phyloP scores from a whole-genome alignment of 805 yeast genomes.

The Clavispora carvajalis region DNA sequence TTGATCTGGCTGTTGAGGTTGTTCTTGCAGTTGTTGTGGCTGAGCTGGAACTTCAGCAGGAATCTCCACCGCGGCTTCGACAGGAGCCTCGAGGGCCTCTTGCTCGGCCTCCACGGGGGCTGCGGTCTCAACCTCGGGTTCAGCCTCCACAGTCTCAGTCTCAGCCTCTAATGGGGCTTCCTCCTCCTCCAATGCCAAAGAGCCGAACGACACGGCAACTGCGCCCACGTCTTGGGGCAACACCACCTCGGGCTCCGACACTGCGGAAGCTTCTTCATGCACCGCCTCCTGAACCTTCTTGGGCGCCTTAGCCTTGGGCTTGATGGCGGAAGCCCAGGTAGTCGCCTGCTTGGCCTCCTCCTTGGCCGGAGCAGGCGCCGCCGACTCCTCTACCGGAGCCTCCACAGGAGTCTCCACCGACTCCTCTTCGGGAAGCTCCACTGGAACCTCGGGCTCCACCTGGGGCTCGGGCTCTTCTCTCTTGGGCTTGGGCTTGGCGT shows the following conservation, averaged over 20 bases:
- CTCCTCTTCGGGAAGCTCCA: not conserved
- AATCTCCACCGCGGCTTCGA: not conserved
- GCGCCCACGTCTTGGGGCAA: conserved; percentile 49
- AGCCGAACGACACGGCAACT: conserved; percentile 62
- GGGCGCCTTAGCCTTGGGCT: conserved; percentile 32
- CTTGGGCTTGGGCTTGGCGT: conserved; percentile 27
- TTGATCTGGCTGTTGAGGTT: conserved; percentile 25
- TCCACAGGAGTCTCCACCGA: not conserved
- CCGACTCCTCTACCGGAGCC: not conserved
- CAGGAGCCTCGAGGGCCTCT: too few species aligned
- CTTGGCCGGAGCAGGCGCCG: not conserved
- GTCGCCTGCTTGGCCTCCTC: conserved; percentile 11
- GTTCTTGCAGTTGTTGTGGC: conserved; percentile 21
- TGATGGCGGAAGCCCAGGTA: conserved; percentile 69
- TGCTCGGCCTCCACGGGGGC: conserved; percentile 6
- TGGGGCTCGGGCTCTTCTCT: conserved; percentile 6
- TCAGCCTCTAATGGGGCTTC: conserved; percentile 5
- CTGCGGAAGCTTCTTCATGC: conserved; percentile 10
- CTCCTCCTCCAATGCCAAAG: conserved; percentile 46
- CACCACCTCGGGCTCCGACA: conserved; percentile 35
- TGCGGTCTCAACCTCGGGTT: conserved; percentile 6
- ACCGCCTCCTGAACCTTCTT: conserved; percentile 20
- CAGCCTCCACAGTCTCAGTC: not conserved
- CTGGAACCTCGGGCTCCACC: conserved; percentile 3
- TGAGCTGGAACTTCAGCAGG: not conserved